Evolutionary conservation across 2,329 filamentous ascomycete genomes (phyloP), one percentile per base, ranked within the genome.

Genomic region (Amphichorda felina): DNA sequence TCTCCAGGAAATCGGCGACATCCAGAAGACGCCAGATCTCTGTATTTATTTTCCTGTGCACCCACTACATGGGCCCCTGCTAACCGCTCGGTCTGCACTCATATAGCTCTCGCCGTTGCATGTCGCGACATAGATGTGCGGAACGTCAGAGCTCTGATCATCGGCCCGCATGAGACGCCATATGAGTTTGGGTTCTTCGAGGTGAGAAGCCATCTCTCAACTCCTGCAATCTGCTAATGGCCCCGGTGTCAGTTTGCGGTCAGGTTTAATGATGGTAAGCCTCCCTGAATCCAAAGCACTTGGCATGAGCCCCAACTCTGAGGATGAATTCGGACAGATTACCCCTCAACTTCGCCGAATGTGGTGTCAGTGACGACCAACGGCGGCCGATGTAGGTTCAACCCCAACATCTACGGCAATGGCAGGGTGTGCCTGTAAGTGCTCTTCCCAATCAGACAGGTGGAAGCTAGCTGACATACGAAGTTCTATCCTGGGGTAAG

Each of bases 101-200:
- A 17, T n/a, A n/a, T 22, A 88, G 85, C 88, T 21, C 72, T 96
- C 43, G 85, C 85, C 9, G 87, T 95, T 33, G 82, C 84, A 38
- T 94, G 83, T 53, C 72, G 82, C 35, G 91, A 96, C 58, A 71
- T 78, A 46, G 87, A 98, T 56, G 84, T 96, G 41, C 82, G 88
- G 37, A 82, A 85, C 53, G 80, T 96, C 34, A 82, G 78, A 53
- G 86, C 88, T 33, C 59, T 96, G 43, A 89, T 96, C 49, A 76
- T 96, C 45, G 91, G 91, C 1, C 89, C 91, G 17, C 86, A 89
- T 44, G 88, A 91, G 47, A 94, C 88, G 1, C 88, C 89, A 0
- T 98, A 98, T 57, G 88, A 95, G 57, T 95, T 93, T 52, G 91
- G 91, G 3, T 95, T 95, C 61, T 96, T 94, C 53, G 87, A 96